Evolutionary conservation across 371 early-diverging fungal species (phyloP).

Genomic region (Coemansia sp.): DNA sequence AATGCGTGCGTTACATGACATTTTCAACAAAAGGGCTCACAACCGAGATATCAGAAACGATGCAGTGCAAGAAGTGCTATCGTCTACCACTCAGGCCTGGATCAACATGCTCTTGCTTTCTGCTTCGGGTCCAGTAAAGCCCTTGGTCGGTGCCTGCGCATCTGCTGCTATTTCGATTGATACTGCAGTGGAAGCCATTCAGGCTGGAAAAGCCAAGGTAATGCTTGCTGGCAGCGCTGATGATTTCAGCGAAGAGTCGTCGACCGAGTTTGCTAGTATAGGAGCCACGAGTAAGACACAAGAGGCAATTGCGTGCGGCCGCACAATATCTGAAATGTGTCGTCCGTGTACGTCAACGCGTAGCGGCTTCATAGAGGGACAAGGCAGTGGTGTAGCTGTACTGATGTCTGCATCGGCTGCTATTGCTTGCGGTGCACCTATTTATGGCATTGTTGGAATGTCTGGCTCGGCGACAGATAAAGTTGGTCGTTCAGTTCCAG

Average conservation of each 20-base stretch:
- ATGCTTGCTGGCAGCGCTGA: slow-evolving; percentile 91
- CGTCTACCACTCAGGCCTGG: slow-evolving; percentile 89
- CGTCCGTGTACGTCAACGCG: too few species aligned
- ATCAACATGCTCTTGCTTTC: slow-evolving; percentile 90
- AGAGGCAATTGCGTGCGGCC: too few species aligned
- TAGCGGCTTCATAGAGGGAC: too few species aligned
- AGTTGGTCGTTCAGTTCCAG: slow-evolving; percentile 58
- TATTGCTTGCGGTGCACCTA: too few species aligned
- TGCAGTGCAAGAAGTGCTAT: slow-evolving; percentile 76
- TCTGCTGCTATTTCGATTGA: slow-evolving; percentile 92
- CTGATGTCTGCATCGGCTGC: too few species aligned
- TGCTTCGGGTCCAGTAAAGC: slow-evolving; percentile 92
- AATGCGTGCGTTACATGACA: slow-evolving; percentile 42
- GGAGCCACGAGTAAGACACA: slow-evolving; percentile 72
- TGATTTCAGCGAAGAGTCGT: slow-evolving; percentile 89
- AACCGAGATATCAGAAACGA: slow-evolving; percentile 9
- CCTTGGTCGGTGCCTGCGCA: slow-evolving; percentile 92
- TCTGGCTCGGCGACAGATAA: slow-evolving; percentile 63
- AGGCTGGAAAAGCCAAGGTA: slow-evolving; percentile 88
- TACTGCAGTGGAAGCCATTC: slow-evolving; percentile 85
- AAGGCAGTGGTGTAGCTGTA: too few species aligned
- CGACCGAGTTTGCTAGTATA: slow-evolving; percentile 95
- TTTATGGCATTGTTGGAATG: too few species aligned
- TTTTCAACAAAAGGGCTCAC: slow-evolving; percentile 7
- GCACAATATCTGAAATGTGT: too few species aligned